Percentiles rank a stretch among this genome's conserved stretches.
phyloP scores from a whole-genome alignment of 2,329 filamentous ascomycete species.

The Microcyclospora pomicola region DNA sequence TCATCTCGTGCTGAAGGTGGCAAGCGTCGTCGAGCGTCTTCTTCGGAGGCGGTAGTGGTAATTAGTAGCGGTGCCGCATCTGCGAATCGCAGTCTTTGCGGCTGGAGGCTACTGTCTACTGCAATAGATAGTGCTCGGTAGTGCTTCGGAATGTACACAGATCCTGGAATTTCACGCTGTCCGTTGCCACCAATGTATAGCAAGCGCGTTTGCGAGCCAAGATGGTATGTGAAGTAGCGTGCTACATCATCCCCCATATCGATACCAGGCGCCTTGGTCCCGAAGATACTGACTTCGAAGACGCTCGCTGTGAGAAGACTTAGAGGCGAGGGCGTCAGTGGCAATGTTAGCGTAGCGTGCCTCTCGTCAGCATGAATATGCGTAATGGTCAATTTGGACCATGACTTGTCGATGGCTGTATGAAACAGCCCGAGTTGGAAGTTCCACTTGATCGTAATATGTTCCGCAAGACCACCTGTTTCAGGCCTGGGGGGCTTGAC shows the following conservation, averaged over 20 bases:
- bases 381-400: slow-evolving; percentile 23
- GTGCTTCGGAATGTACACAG: slow-evolving; percentile 19
- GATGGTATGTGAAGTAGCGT: slow-evolving; percentile 18
- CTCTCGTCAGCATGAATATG: slow-evolving; percentile 15
- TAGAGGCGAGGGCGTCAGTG: slow-evolving; percentile 20
- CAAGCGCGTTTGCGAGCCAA: slow-evolving; percentile 13
- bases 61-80: slow-evolving; percentile 21
- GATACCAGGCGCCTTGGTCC: slow-evolving; percentile 20
- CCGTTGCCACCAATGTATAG: slow-evolving; percentile 23
- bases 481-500: slow-evolving; percentile 18
- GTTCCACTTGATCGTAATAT: slow-evolving; percentile 24
- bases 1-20: slow-evolving; percentile 17
- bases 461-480: slow-evolving; percentile 19
- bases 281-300: slow-evolving; percentile 21
- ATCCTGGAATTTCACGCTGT: slow-evolving; percentile 21
- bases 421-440: slow-evolving; percentile 21
- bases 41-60: slow-evolving; percentile 22
- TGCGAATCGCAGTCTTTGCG: slow-evolving; percentile 21
- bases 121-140: slow-evolving; percentile 18
- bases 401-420: slow-evolving; percentile 19
- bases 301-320: slow-evolving; percentile 15
- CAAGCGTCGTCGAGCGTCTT: slow-evolving; percentile 18
- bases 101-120: slow-evolving; percentile 21
- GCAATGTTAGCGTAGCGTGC: slow-evolving; percentile 15
- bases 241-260: slow-evolving; percentile 22